Evolutionary conservation across 495 filamentous ascomycete genomes (phyloP), one percentile per base, ranked within the genome.

Genomic region (Podospora bellae-mahoneyi): DNA sequence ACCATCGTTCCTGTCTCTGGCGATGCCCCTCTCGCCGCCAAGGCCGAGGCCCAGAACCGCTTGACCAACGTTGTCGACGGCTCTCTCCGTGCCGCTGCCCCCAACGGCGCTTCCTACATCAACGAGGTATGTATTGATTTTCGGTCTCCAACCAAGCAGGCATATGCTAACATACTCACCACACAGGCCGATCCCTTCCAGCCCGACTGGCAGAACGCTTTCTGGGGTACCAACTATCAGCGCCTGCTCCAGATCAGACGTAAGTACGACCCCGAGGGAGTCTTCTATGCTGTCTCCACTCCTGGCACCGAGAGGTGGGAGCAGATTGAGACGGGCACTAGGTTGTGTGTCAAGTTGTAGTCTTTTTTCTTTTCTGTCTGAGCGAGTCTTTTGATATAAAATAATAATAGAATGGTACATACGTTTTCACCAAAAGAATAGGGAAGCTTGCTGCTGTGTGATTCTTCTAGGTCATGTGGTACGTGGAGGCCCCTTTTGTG

Each of bases 221-320:
- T 88, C 68, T 90, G 84, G 73, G 87, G 88, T 2, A 66, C 72
- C 5, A 82, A 83, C 60, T 88, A 87, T 63, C 68, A 71, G 0
- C 73, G 71, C 7, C 73, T 88, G 60, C 68, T 83, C 2, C 64
- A 81, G 53, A 69, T 87, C 53, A 84, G 87, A 71, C 74, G 84
- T 76, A 82, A 82, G 66, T 87, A 83, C 75, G 88, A 90, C 75
- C 87, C 86, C 0, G 69, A 75, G 4, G 80, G 80, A 5, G 74
- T 89, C 4, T 87, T 88, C 27, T 82, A 81, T 55, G 72, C 80
- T 0, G 76, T 81, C 1, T 74, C 79, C 13, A 82, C 80, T 0
- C 80, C 80, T 4, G 80, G 80, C 5, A 82, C 78, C 7, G 80
- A 82, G 70, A 73, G 75, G 18, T 82, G 79, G 80, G 74, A 75